Percentiles rank a stretch among this genome's conserved stretches.
These are phyloP conservation scores for Allium cepa DNA, from an alignment of 106 monocot genomes.

Conservation along the genomic window DNA sequence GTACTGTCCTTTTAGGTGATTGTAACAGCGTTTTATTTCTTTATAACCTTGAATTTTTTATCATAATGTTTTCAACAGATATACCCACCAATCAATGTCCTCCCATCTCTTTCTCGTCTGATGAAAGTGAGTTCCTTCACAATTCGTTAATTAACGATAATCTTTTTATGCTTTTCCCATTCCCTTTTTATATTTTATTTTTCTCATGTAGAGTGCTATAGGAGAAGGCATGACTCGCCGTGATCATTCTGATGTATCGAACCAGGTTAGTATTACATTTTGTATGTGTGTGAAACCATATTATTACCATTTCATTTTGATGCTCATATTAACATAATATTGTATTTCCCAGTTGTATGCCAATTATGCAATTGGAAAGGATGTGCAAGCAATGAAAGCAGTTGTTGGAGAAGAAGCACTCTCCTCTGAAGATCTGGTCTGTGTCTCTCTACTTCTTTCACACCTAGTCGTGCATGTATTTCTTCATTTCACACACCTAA, in stretches of 20 bases:
- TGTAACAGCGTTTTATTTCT: no score
- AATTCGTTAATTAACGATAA: no score
- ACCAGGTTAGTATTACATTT: slow-evolving; percentile 47
- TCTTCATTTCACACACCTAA: slow-evolving; percentile 2
- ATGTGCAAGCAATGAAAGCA: slow-evolving; percentile 98
- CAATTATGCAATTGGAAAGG: slow-evolving; percentile 99
- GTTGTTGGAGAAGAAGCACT: slow-evolving; percentile 99
- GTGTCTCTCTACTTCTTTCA: slow-evolving; percentile 30
- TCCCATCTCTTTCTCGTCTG: slow-evolving; percentile 68
- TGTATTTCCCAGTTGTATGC: slow-evolving; percentile 69
- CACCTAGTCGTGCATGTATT: no score
- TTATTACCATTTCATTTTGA: not conserved
- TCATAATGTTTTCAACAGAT: slow-evolving; percentile 25
- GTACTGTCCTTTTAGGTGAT: no score
- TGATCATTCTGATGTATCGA: slow-evolving; percentile 96
- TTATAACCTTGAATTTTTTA: no score
- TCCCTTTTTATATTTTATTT: not conserved
- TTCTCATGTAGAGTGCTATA: slow-evolving; percentile 82
- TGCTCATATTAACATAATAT: not conserved
- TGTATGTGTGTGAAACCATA: not conserved
- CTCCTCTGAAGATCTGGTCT: slow-evolving; percentile 94
- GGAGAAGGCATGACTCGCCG: slow-evolving; percentile 99
- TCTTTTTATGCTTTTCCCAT: no score
- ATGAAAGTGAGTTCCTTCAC: slow-evolving; percentile 49
- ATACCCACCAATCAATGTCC: slow-evolving; percentile 67